Base-by-base conservation (phyloP, 2,329 filamentous ascomycete genomes). In the Cladosporium colombiae region DNA sequence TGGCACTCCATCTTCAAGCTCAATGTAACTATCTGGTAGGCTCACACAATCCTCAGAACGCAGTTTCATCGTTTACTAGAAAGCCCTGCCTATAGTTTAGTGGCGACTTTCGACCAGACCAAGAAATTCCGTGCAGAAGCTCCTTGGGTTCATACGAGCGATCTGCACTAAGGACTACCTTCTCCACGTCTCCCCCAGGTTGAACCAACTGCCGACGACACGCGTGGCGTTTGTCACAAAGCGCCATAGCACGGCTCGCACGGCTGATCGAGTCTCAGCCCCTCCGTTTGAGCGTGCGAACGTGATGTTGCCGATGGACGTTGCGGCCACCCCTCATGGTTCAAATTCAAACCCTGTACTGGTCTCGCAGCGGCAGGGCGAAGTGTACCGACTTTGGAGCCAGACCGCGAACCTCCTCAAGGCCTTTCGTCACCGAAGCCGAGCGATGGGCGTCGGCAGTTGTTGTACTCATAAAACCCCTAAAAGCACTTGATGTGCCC, bases 221-320 rank as follows among this genome's bases (percentile, higher is more conserved):
- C 60, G 60, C 60, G 60, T 62, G 60, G 60, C 60, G 60, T 31
- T 62, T 37, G 49, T 53, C 33, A 62, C 60, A 49, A 62, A 52
- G 21, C 31, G 14, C 21, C 55, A 33, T 25, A 16, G 33, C 31
- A 23, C 31, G 49, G n/a, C 33, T 23, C 55, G 52, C 29, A 55
- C 52, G 52, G 52, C 52, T 55, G 8, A 10, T 55, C 27, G 27
- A 33, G 31, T 33, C 16, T 33, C 27, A 40, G 23, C 57, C 49
- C 60, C 29, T 53, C 60, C 27, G 37, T 27, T 49, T 31, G 49
- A 21, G 21, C 27, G 40, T 33, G 27, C 5, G 11, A 18, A 33
- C 23, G 35, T 25, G 31, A 59, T 40, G 56, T n/a, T 55, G n/a
- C 40, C 40, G 29, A 13, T 18, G 16, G 25, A 29, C 14, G 50